A percentile compares a stretch with the other conserved stretches of the same genome.
These are phyloP conservation scores for Salvia hispanica DNA, from an alignment of 257 asterid genomes.

Conservation along the genomic window DNA sequence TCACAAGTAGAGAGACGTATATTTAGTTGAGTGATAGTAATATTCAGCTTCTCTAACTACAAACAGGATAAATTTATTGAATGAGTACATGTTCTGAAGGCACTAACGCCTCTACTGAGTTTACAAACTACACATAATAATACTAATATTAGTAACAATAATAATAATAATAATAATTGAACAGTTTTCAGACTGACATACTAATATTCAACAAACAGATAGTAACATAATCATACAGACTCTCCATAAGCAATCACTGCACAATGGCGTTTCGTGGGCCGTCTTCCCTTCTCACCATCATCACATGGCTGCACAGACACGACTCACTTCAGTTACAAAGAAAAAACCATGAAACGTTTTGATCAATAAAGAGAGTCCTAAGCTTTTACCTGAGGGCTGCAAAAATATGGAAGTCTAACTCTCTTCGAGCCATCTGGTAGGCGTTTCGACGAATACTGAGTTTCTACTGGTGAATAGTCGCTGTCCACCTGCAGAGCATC, in stretches of 20 bases:
- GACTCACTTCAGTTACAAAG: neutral
- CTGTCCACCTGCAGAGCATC: constrained; percentile 50
- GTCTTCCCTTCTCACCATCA: constrained; percentile 48
- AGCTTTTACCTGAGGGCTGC: constrained; percentile 61
- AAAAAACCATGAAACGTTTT: too few relatives aligned
- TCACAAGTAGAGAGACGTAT: too few relatives aligned
- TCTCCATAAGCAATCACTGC: constrained; percentile 36
- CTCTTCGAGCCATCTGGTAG: constrained; percentile 97
- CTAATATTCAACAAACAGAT: constrained; percentile 19
- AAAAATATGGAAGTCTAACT: constrained; percentile 57
- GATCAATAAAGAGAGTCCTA: neutral
- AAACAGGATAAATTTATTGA: neutral
- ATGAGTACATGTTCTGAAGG: constrained; percentile 23
- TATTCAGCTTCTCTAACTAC: neutral
- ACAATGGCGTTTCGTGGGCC: constrained; percentile 55
- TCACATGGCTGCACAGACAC: constrained; percentile 51
- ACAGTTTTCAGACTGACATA: constrained; percentile 1
- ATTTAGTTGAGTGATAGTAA: too few relatives aligned
- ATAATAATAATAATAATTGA: neutral
- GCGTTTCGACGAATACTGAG: constrained; percentile 59
- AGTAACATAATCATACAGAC: neutral
- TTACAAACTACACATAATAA: constrained; percentile 15
- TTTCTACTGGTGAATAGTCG: constrained; percentile 40
- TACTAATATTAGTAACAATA: too few relatives aligned
- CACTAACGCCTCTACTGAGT: constrained; percentile 23